phyloP scores from a whole-genome alignment of 805 yeast genomes.

The Metschnikowia koreensis region DNA sequence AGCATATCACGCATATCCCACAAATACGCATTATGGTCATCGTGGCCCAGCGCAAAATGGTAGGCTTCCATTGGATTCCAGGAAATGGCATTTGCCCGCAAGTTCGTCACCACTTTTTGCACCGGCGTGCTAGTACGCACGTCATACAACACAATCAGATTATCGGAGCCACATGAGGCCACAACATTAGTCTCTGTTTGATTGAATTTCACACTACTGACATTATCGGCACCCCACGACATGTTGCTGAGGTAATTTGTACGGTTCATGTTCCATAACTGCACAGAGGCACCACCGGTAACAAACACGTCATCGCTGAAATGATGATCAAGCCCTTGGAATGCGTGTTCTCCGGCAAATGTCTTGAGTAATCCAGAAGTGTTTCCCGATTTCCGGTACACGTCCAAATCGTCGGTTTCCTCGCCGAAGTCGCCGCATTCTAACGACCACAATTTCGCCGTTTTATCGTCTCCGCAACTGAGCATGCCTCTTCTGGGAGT shows the following conservation, averaged over 20 bases:
- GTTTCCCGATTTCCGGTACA: constrained; percentile 25
- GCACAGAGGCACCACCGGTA: constrained; percentile 87
- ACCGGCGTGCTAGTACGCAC: constrained; percentile 87
- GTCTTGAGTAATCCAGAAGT: constrained; percentile 69
- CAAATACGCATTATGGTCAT: constrained; percentile 89
- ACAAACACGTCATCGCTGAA: constrained; percentile 70
- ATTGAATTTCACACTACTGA: constrained; percentile 79
- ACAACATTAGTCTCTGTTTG: constrained; percentile 84
- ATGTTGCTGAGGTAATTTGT: constrained; percentile 73
- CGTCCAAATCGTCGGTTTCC: constrained; percentile 29
- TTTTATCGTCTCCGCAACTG: constrained; percentile 89
- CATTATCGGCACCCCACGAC: constrained; percentile 96
- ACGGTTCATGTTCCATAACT: constrained; percentile 88
- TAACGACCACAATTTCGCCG: constrained; percentile 86
- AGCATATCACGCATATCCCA: constrained; percentile 96
- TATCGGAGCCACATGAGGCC: constrained; percentile 83
- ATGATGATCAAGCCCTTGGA: constrained; percentile 85
- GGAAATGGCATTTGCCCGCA: constrained; percentile 80
- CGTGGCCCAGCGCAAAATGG: constrained; percentile 86
- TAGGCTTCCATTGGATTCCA: constrained; percentile 99
- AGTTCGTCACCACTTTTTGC: constrained; percentile 78
- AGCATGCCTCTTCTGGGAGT: constrained; percentile 60
- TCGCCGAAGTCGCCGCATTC: constrained; percentile 50
- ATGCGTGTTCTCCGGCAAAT: constrained; percentile 78
- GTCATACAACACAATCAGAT: constrained; percentile 87